These are phyloP conservation scores for Spergularia bocconei DNA, from an alignment of 148 eudicot species.

Conservation along the genomic window DNA sequence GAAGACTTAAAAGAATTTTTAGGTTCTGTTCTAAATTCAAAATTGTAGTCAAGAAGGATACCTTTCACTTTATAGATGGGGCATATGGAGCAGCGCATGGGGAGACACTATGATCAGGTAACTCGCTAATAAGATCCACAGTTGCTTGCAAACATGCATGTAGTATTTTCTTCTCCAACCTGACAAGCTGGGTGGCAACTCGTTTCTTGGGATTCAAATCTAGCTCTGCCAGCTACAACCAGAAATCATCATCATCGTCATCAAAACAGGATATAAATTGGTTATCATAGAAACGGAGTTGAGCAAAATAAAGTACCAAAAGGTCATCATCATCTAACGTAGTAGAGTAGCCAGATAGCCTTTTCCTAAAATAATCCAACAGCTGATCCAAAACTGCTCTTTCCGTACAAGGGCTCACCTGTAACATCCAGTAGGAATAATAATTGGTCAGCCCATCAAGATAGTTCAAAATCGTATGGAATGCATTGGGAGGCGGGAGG, in stretches of 20 bases:
- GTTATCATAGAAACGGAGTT: neutral
- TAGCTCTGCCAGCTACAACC: conserved; percentile 63
- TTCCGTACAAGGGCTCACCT: conserved; percentile 95
- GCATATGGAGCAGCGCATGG: conserved; percentile 97
- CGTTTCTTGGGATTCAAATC: conserved; percentile 71
- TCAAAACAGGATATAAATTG: conserved; percentile 12
- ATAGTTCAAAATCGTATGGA: neutral
- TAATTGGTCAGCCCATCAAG: neutral
- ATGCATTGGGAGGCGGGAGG: neutral
- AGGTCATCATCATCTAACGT: conserved; percentile 70
- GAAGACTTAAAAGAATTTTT: neutral
- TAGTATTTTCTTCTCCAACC: conserved; percentile 87
- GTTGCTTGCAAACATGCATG: conserved; percentile 73
- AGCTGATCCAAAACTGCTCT: conserved; percentile 93
- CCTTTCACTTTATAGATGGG: conserved; percentile 66
- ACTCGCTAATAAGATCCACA: conserved; percentile 54
- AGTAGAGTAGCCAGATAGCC: conserved; percentile 77
- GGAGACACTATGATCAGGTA: conserved; percentile 81
- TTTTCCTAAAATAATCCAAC: conserved; percentile 56
- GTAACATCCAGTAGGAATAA: conserved; percentile 13
- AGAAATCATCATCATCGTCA: conserved; percentile 18
- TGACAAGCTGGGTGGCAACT: conserved; percentile 92
- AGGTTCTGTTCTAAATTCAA: neutral
- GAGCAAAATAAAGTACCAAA: conserved; percentile 48
- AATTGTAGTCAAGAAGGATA: conserved; percentile 13